Conservation (phyloP, 164 flowering plant genomes). For the Euptelea pleiosperma region DNA sequence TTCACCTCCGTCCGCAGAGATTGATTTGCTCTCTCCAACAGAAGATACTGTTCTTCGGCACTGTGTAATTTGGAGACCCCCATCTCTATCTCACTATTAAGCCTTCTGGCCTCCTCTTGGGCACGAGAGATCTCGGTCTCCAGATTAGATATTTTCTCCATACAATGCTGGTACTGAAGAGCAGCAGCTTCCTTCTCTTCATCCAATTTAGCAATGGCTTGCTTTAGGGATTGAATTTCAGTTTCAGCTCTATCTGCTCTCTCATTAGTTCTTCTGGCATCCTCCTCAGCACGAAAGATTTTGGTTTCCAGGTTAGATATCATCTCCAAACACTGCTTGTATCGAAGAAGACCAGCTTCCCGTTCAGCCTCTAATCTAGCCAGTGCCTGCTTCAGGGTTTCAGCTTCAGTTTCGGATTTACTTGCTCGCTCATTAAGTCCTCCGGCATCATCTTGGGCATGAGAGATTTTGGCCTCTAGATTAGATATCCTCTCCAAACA, state of each 20-base stretch:
- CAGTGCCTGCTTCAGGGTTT: conserved; percentile 14
- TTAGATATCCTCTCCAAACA: conserved; percentile 45
- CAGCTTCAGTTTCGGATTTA: conserved; percentile 13
- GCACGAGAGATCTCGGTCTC: conserved; percentile 51
- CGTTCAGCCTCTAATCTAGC: conserved; percentile 14
- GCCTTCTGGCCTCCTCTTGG: conserved; percentile 49
- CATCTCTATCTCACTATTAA: conserved; percentile 39
- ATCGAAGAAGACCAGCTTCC: conserved; percentile 24
- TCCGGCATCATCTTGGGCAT: conserved; percentile 25
- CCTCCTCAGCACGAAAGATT: conserved; percentile 37
- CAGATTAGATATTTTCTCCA: conserved; percentile 49
- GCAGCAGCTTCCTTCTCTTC: conserved; percentile 46
- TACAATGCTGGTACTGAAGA: conserved; percentile 48
- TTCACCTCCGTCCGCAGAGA: conserved; percentile 57
- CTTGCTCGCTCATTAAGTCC: conserved; percentile 12
- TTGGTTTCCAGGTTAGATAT: conserved; percentile 27
- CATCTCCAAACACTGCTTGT: conserved; percentile 44
- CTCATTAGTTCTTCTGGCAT: conserved; percentile 31
- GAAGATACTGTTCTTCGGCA: conserved; percentile 49
- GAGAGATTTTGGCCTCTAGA: conserved; percentile 39
- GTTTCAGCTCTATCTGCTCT: conserved; percentile 46
- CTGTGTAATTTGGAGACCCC: conserved; percentile 40
- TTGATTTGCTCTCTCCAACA: conserved; percentile 55
- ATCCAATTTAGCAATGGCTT: conserved; percentile 36
- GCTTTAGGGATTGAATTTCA: conserved; percentile 43